These are phyloP conservation scores for Lonicera japonica DNA, from an alignment of 129 eudicot species.

Conservation along the genomic window DNA sequence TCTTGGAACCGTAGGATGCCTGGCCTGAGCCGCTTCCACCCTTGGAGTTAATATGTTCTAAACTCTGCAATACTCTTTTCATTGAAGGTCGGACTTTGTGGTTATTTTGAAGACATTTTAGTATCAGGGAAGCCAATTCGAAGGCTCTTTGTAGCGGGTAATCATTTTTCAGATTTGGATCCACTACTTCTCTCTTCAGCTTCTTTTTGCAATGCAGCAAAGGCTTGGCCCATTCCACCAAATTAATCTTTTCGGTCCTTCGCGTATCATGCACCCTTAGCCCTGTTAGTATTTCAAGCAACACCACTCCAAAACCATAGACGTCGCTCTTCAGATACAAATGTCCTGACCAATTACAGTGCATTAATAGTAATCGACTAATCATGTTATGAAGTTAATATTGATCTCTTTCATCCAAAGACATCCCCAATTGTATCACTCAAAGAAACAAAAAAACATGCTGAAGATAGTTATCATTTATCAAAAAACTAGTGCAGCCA, in stretches of 20 bases:
- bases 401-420: too few relatives aligned
- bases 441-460: too few relatives aligned
- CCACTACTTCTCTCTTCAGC: constrained; percentile 23
- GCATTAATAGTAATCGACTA: too few relatives aligned
- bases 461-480: too few relatives aligned
- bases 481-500: too few relatives aligned
- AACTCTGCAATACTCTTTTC: constrained; percentile 26
- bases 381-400: too few relatives aligned
- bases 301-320: constrained; percentile 43
- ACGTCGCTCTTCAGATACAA: constrained; percentile 38
- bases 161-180: constrained; percentile 25
- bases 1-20: not conserved
- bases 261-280: constrained; percentile 18
- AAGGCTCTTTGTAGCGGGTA: constrained; percentile 17
- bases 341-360: constrained; percentile 19
- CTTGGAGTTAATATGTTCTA: constrained; percentile 17
- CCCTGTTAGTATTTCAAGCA: constrained; percentile 25
- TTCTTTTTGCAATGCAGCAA: constrained; percentile 19
- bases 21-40: not conserved
- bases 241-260: constrained; percentile 17
- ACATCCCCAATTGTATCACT: too few relatives aligned
- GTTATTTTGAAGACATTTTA: constrained; percentile 23
- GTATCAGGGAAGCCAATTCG: constrained; percentile 17
- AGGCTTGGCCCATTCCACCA: constrained; percentile 30
- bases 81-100: constrained; percentile 33